A percentile compares a stretch with the other conserved stretches of the same genome.
Evolutionary conservation across 805 yeast genomes (phyloP).

Genomic region (Aciculoconidium aculeatum): DNA sequence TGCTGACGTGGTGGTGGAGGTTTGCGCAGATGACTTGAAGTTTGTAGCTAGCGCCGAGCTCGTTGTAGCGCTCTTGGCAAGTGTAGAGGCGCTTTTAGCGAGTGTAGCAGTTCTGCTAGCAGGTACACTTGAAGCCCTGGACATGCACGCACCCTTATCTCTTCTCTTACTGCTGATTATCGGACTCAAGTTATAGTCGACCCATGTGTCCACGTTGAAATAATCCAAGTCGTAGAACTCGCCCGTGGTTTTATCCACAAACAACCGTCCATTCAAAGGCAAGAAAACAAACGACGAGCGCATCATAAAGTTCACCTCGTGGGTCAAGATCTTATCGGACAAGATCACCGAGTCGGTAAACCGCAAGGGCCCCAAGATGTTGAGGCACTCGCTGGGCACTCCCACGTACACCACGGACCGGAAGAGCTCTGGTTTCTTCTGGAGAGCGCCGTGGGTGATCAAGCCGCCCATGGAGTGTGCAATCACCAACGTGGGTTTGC

Average conservation of each 20-base stretch:
- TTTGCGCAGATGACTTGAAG: background rate
- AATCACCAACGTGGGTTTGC: conserved; percentile 61
- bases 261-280: conserved; percentile 71
- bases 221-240: conserved; percentile 63
- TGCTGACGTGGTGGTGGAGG: background rate
- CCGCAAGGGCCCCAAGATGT: conserved; percentile 79
- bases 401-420: conserved; percentile 80
- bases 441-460: conserved; percentile 74
- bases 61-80: background rate
- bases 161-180: conserved; percentile 45
- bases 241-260: conserved; percentile 55
- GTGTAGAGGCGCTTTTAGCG: no score
- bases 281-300: conserved; percentile 75
- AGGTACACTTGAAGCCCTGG: background rate
- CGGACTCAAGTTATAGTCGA: conserved; percentile 68
- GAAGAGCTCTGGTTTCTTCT: conserved; percentile 58
- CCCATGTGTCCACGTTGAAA: conserved; percentile 79
- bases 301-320: conserved; percentile 84
- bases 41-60: background rate
- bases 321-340: conserved; percentile 67
- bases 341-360: conserved; percentile 76
- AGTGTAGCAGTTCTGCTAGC: background rate
- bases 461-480: conserved; percentile 97
- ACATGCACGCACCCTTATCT: no score
- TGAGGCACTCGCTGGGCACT: conserved; percentile 76